phyloP scores from a whole-genome alignment of 2,329 filamentous ascomycete species.

The Fusarium piperis region DNA sequence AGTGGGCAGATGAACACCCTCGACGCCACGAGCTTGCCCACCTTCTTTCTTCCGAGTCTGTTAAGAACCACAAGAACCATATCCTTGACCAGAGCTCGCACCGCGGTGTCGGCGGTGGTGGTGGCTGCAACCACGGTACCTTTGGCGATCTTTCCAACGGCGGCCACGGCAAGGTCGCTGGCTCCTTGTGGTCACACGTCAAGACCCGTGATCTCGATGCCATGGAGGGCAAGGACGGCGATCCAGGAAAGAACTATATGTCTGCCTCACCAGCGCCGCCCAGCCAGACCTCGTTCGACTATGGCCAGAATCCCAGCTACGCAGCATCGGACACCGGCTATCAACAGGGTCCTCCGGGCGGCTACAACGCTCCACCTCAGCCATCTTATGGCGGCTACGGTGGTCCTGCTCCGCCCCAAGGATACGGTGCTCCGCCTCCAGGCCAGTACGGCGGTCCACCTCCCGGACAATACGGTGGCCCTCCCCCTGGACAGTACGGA shows the following conservation, averaged over 20 bases:
- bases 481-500: constrained; percentile 45
- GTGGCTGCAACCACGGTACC: constrained; percentile 55
- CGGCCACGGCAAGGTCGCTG: constrained; percentile 67
- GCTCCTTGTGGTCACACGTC: constrained; percentile 70
- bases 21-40: constrained; percentile 75
- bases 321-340: constrained; percentile 35
- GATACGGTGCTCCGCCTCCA: constrained; percentile 43
- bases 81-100: constrained; percentile 53
- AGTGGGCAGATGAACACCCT: constrained; percentile 78
- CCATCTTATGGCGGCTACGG: constrained; percentile 49
- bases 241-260: constrained; percentile 49
- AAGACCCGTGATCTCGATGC: constrained; percentile 66
- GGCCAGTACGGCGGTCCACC: constrained; percentile 40
- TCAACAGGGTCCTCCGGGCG: constrained; percentile 30
- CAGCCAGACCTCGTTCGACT: constrained; percentile 51
- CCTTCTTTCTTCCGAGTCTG: constrained; percentile 83
- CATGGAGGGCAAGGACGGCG: constrained; percentile 60
- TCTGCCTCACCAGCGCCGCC: constrained; percentile 52
- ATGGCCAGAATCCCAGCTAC: constrained; percentile 50
- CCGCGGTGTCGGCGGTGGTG: constrained; percentile 44
- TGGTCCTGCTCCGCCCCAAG: constrained; percentile 41
- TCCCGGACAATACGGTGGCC: constrained; percentile 41
- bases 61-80: constrained; percentile 86
- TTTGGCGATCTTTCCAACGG: constrained; percentile 53
- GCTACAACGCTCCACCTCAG: constrained; percentile 44